Base-by-base conservation (phyloP, 192 early-diverging fungal genomes). In the Helicostylum pulchrum region DNA sequence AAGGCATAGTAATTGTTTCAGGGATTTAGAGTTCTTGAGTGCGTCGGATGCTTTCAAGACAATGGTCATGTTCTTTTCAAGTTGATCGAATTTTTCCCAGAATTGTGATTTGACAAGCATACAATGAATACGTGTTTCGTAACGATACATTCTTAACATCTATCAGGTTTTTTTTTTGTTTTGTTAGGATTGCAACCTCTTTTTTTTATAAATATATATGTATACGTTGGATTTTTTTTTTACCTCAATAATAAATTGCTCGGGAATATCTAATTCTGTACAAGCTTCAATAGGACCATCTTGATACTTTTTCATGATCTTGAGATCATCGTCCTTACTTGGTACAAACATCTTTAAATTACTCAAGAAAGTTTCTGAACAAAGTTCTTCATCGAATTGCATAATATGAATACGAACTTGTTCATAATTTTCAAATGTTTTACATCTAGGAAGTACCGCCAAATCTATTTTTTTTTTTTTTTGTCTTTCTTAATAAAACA, bases 111-210 rank as follows among this genome's bases (percentile, higher is more conserved):
- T 85, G 19, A 86, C 88, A 12, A 78, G 77, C 31, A 90, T 85
- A 19, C 79, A 83, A 7, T 84, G 80, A 23, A 92, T 65, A 19
- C 90, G 84, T 62, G 83, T 83, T 68, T 88, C 85, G 65, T 88
- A 90, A 44, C 86, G 83, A 64, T 88, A 84, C 30, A 92, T 82
- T 57, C 83, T 83, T 69, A 86, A 82, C 12, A 88, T 86, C 77
- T 90, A 55, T 32, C 7, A 53, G 7, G 36, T 39, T 39, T 14
- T 50, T 50, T 39, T 10, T 39, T 39, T 7, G 7, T 36, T 36
- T 6, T 4, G 36, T 10, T 9, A 39, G 36, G 1, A 26, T 26
- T 2, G 26, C 6, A 7, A 2, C 1, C 30, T 31, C 11, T 21
- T 31, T 26, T 31, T 53, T 53, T 53, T n/a, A 21, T 50, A 52